Evolutionary conservation across 2,329 filamentous ascomycete species (phyloP).

Genomic region (Nemania sp.): DNA sequence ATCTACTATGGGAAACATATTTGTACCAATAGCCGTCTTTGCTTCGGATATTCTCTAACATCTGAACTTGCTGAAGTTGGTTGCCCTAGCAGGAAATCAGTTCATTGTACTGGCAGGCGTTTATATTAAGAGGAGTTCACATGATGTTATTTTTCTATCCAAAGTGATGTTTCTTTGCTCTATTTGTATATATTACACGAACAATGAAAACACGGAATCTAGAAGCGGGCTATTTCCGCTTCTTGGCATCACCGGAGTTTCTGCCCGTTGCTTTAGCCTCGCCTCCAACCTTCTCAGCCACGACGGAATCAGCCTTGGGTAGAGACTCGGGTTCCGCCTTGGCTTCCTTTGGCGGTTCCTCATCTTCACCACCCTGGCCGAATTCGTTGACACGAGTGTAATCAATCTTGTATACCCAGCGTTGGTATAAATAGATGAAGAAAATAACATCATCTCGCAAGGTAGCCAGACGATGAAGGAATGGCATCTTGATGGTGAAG

Average conservation of each 20-base stretch:
- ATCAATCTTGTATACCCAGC: conserved; percentile 91
- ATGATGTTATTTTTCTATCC: conserved; percentile 5
- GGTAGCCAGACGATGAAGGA: conserved; percentile 90
- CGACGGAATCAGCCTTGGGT: conserved; percentile 45
- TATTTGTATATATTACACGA: conserved; percentile 21
- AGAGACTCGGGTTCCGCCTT: conserved; percentile 56
- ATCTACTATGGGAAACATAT: too few species aligned
- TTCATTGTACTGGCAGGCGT: not conserved
- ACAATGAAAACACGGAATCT: not conserved
- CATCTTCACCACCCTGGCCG: conserved; percentile 96
- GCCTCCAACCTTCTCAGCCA: conserved; percentile 51
- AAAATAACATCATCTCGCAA: conserved; percentile 97
- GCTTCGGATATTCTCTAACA: not conserved
- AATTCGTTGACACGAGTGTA: conserved; percentile 96
- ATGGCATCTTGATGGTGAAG: conserved; percentile 99
- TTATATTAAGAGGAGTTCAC: not conserved
- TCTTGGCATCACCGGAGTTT: conserved; percentile 61
- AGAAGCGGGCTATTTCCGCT: conserved; percentile 56
- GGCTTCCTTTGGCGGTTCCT: conserved; percentile 58
- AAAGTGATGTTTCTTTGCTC: conserved; percentile 12
- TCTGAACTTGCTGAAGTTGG: not conserved
- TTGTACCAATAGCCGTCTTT: not conserved
- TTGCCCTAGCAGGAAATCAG: not conserved
- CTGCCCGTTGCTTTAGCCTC: conserved; percentile 63
- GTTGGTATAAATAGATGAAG: conserved; percentile 96